These are phyloP conservation scores for Pleoardoris graminearum DNA, from an alignment of 2,329 filamentous ascomycete species.

Conservation along the genomic window DNA sequence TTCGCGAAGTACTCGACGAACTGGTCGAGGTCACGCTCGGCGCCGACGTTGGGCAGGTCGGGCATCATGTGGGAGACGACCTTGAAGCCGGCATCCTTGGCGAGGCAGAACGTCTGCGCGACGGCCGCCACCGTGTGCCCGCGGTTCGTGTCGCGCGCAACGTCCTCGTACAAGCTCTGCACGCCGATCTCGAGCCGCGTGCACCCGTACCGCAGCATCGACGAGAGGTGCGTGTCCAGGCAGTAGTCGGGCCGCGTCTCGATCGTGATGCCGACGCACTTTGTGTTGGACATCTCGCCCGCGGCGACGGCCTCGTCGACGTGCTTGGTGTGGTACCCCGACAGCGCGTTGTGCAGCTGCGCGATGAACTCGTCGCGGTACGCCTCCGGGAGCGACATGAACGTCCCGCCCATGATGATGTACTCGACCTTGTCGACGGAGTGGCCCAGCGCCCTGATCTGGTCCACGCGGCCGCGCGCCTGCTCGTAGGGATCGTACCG, in stretches of 20 bases:
- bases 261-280: conserved; percentile 98
- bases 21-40: conserved; percentile 96
- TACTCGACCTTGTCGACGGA: conserved; percentile 99
- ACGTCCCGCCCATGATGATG: conserved; percentile 99
- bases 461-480: conserved; percentile 90
- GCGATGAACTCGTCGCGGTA: conserved; percentile 95
- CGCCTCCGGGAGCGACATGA: conserved; percentile 90
- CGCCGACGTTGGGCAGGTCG: conserved; percentile 94
- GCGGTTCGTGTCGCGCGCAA: conserved; percentile 95
- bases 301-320: conserved; percentile 95
- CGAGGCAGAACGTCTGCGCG: conserved; percentile 93
- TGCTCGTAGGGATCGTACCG: conserved; percentile 98
- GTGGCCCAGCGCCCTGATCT: conserved; percentile 92
- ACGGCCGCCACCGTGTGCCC: conserved; percentile 95
- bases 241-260: conserved; percentile 98
- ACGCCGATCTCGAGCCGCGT: conserved; percentile 93
- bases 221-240: conserved; percentile 88
- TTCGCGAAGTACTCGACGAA: conserved; percentile 98
- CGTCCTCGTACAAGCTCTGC: conserved; percentile 95
- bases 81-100: conserved; percentile 98
- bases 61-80: conserved; percentile 99
- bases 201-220: conserved; percentile 97
- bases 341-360: conserved; percentile 94
- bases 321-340: conserved; percentile 89
- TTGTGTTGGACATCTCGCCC: conserved; percentile 94